Percentiles rank a stretch among this genome's conserved stretches.
phyloP scores from a whole-genome alignment of 2,329 filamentous ascomycete species.

The Plectosphaerella sp. region DNA sequence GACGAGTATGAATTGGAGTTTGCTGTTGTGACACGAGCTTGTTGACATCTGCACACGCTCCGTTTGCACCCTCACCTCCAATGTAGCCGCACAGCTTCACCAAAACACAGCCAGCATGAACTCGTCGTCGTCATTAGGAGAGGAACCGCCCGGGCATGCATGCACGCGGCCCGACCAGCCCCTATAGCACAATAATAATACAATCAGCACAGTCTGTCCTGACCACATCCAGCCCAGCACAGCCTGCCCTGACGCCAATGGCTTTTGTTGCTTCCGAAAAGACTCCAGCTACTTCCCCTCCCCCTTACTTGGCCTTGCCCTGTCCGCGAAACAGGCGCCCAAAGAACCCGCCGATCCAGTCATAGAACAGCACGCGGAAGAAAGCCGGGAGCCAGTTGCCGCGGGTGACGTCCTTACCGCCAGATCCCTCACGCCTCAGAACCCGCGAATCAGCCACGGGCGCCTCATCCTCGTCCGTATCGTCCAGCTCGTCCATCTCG shows the following conservation, averaged over 20 bases:
- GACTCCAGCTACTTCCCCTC: background rate
- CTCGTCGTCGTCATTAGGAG: no score
- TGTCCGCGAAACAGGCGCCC: conserved; percentile 11
- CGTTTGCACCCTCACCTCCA: no score
- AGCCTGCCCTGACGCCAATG: background rate
- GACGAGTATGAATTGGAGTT: background rate
- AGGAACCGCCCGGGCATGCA: no score
- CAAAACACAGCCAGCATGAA: no score
- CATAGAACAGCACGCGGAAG: conserved; percentile 29
- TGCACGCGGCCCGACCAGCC: no score
- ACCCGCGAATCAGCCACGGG: background rate
- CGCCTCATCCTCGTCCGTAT: background rate
- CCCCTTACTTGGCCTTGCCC: conserved; percentile 7
- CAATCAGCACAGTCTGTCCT: background rate
- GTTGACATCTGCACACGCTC: no score
- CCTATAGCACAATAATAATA: background rate
- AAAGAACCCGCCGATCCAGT: conserved; percentile 31
- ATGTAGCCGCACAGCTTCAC: no score
- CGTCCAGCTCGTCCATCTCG: conserved; percentile 4
- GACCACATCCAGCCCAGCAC: background rate
- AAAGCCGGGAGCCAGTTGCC: conserved; percentile 27
- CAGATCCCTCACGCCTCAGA: conserved; percentile 1
- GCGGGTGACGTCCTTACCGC: conserved; percentile 8
- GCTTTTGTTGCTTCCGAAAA: no score
- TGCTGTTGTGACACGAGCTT: no score